Evolutionary conservation across 176 grass and related monocot genomes (phyloP).

Genomic region (Eremochloa ophiuroides): DNA sequence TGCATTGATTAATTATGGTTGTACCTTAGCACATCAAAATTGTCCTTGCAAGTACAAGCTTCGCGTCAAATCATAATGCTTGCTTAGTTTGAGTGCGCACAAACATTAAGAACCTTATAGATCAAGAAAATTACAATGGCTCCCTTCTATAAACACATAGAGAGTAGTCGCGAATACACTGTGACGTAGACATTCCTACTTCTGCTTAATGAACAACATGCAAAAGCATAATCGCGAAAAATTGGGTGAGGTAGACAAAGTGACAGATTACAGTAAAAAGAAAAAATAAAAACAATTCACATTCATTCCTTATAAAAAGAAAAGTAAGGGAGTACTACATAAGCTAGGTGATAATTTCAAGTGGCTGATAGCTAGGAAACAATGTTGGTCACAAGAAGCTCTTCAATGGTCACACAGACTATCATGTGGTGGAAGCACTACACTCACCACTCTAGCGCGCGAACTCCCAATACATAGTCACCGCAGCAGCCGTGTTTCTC

Average conservation of each 20-base stretch:
- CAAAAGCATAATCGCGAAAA: too few relatives aligned
- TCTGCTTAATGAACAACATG: too few relatives aligned
- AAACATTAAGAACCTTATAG: neutral
- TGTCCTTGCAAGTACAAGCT: slow-evolving; percentile 1
- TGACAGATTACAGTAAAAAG: neutral
- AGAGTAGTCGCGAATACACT: neutral
- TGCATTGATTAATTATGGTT: neutral
- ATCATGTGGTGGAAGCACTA: too few relatives aligned
- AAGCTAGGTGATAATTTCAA: neutral
- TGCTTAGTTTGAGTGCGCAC: neutral
- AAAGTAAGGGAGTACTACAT: neutral
- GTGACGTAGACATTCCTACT: too few relatives aligned
- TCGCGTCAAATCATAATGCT: neutral
- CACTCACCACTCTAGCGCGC: too few relatives aligned
- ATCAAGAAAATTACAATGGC: neutral
- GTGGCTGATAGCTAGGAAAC: neutral
- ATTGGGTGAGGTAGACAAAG: neutral
- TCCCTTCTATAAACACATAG: neutral
- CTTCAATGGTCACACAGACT: neutral
- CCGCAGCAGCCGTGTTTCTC: too few relatives aligned
- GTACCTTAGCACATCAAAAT: neutral
- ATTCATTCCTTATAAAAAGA: neutral
- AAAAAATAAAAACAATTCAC: neutral
- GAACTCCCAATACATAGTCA: too few relatives aligned
- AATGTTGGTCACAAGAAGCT: neutral